These are phyloP conservation scores for Rubus idaeus DNA, from an alignment of 306 rosid genomes.

Conservation along the genomic window DNA sequence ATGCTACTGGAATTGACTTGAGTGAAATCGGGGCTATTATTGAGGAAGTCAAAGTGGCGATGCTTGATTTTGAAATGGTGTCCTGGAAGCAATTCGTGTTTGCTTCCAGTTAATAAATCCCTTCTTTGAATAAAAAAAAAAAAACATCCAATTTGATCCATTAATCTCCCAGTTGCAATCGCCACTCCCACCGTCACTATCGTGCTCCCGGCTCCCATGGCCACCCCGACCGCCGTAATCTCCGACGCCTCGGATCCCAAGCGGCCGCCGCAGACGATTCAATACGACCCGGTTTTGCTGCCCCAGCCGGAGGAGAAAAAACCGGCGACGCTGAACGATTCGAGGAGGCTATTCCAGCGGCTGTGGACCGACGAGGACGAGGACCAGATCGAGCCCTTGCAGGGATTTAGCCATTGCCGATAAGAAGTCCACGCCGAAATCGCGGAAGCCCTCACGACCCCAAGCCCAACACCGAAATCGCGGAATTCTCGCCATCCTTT, in stretches of 20 bases:
- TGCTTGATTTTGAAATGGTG: no score
- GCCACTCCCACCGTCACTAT: conserved; percentile 28
- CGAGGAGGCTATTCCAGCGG: conserved; percentile 41
- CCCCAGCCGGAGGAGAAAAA: conserved; percentile 37
- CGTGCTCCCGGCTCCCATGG: conserved; percentile 21
- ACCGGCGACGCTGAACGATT: conserved; percentile 31
- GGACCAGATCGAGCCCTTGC: conserved; percentile 57
- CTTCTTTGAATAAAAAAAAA: no score
- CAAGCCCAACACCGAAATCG: not conserved
- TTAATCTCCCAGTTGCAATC: conserved; percentile 21
- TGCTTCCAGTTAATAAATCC: no score
- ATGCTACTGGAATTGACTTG: no score
- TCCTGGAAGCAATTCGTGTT: no score
- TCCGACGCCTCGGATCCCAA: conserved; percentile 14
- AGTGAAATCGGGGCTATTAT: no score
- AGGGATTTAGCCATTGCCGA: conserved; percentile 35
- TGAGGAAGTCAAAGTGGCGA: no score
- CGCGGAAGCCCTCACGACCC: conserved; percentile 30
- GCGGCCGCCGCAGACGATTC: conserved; percentile 16
- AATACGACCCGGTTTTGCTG: conserved; percentile 12
- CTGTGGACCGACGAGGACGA: conserved; percentile 62
- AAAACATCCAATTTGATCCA: no score
- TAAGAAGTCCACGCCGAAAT: not conserved
- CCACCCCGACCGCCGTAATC: conserved; percentile 15
- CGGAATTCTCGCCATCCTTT: no score